Evolutionary conservation across 192 early-diverging fungal genomes (phyloP), one percentile per base, ranked within the genome.

Genomic region (Coemansia biformis): DNA sequence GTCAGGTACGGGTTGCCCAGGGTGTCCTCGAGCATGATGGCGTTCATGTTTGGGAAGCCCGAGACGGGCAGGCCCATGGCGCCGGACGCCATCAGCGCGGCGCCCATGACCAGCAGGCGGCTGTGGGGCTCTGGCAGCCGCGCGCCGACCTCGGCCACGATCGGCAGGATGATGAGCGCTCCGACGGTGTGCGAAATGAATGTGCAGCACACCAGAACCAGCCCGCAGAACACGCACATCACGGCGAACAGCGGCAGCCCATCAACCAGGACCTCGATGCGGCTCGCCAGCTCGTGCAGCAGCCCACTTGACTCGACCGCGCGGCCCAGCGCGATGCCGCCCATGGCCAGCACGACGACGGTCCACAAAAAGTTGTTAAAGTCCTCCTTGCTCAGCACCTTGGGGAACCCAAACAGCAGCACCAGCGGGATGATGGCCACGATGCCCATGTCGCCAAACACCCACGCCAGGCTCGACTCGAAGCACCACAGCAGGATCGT

Each of bases 1-100:
- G 63, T 66, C 46, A 97, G 55, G 63, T 90, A 97, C 28, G 85
- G 86, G 24, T 80, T 77, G 19, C 94, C 94, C 48, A 87, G 80
- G 2, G 85, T 81, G 43, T 94, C 89, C 63, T 94, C 91, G 63
- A 90, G 80, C 56, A 86, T 84, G 34, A 97, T 91, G 24, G 94
- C 92, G 52, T 93, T 93, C 92, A 97, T 94, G 50, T 97, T 97
- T 1, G 94, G 94, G 76, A 94, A 97, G 0, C 90, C 90, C 0
- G 89, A 92, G 5, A 97, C 90, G 2, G 93, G 91, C 9, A 96
- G 70, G 0, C 86, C 89, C 90, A 92, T 92, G 8, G 89, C 92
- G 19, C 83, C 87, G 3, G 87, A 90, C 42, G 88, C 90, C 78
- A 94, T 83, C 18, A 94, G 69, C 14, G 89, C 88, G 40, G 83